A percentile compares a stretch with the other conserved stretches of the same genome.
Conservation (phyloP, 202 grass and related monocot genomes). For the Musa balbisiana region DNA sequence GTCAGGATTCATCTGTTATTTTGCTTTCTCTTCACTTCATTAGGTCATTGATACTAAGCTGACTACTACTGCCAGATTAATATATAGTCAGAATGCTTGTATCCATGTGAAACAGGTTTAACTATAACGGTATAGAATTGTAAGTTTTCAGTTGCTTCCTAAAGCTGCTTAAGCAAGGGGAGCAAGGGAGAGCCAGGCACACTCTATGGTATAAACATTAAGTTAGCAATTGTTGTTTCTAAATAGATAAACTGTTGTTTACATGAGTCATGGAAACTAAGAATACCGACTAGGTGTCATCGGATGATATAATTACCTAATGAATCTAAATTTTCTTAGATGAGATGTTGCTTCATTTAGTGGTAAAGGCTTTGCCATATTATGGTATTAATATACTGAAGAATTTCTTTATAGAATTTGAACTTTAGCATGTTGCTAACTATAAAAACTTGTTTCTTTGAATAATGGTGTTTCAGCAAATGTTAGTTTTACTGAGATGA, state of each 20-base stretch:
- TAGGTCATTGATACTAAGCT: background rate
- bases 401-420: background rate
- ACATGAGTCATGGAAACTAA: background rate
- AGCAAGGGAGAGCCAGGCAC: background rate
- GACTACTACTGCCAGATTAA: too few relatives aligned
- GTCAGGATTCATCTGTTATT: background rate
- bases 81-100: too few relatives aligned
- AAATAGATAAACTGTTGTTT: background rate
- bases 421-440: background rate
- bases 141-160: background rate
- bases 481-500: too few relatives aligned
- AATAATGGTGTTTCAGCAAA: too few relatives aligned
- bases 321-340: background rate
- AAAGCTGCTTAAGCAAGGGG: background rate
- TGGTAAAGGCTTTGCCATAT: background rate
- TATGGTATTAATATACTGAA: background rate
- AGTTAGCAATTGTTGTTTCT: background rate
- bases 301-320: background rate
- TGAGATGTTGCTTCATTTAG: background rate
- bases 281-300: background rate
- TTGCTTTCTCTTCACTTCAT: background rate
- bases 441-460: background rate
- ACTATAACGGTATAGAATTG: too few relatives aligned
- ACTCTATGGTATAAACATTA: background rate
- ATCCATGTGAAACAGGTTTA: background rate